Percentiles rank a stretch among this genome's conserved stretches.
phyloP scores from a whole-genome alignment of 2,329 filamentous ascomycete species.

The Apiospora saccharicola region DNA sequence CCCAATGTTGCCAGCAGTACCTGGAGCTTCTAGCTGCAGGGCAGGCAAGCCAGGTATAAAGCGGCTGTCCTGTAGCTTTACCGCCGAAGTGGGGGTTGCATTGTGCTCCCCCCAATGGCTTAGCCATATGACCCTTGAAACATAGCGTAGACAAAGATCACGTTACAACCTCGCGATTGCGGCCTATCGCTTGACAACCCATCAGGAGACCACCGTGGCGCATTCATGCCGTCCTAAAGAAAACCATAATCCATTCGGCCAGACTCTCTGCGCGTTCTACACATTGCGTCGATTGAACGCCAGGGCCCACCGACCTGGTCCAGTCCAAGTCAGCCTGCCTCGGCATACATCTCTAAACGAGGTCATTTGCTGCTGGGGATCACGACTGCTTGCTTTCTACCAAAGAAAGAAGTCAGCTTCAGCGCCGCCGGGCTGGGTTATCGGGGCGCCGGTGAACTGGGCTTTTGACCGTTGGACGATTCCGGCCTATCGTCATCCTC shows the following conservation, averaged over 20 bases:
- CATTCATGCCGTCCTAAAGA: background rate
- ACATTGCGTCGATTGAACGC: background rate
- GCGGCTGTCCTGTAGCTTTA: constrained; percentile 5
- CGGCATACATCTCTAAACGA: background rate
- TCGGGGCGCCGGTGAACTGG: background rate
- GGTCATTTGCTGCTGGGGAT: background rate
- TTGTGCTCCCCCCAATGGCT: constrained; percentile 2
- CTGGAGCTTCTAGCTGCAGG: background rate
- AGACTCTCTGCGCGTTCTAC: background rate
- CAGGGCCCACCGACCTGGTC: background rate
- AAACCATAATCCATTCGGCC: background rate
- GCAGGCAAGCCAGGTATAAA: background rate
- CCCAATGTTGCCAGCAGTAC: background rate
- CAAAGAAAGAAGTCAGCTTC: background rate
- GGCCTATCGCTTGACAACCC: constrained; percentile 5
- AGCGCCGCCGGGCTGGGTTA: background rate
- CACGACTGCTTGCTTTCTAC: background rate
- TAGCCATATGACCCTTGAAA: constrained; percentile 18
- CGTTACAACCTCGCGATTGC: constrained; percentile 17
- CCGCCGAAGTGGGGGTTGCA: constrained; percentile 7
- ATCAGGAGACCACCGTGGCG: background rate
- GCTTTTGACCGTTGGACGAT: background rate
- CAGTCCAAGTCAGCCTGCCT: background rate
- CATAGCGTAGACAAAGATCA: background rate
- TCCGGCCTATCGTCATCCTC: background rate